These are phyloP conservation scores for Pythium sp. DNA, from an alignment of 352 stramenopile species.

Conservation along the genomic window DNA sequence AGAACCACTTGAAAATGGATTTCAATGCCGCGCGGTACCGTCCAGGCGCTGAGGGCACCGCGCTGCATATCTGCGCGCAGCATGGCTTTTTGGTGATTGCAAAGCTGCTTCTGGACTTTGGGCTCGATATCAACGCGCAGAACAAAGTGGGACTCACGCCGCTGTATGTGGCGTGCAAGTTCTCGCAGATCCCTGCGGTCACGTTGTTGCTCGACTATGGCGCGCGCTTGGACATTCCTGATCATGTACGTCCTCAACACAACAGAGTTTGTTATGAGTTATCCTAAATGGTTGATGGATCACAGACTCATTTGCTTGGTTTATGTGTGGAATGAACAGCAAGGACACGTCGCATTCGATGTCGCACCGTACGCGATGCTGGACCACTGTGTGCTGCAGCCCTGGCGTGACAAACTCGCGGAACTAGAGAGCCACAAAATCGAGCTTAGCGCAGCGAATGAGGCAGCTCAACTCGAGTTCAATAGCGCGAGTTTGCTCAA, in stretches of 20 bases:
- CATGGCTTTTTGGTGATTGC: constrained; percentile 40
- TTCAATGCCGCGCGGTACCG: constrained; percentile 39
- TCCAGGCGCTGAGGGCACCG: constrained; percentile 38
- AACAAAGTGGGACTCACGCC: constrained; percentile 63
- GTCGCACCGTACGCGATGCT: constrained; percentile 42
- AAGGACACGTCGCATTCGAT: constrained; percentile 47
- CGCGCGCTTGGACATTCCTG: constrained; percentile 44
- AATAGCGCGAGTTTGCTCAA: constrained; percentile 18
- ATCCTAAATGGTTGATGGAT: not conserved
- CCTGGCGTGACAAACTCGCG: constrained; percentile 22
- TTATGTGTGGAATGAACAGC: constrained; percentile 15
- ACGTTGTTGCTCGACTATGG: constrained; percentile 34
- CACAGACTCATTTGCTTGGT: not conserved
- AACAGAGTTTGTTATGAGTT: constrained; percentile 2
- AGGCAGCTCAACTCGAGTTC: constrained; percentile 16
- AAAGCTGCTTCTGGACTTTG: constrained; percentile 39
- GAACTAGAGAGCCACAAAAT: constrained; percentile 19
- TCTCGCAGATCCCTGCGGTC: constrained; percentile 31
- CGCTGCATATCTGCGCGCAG: constrained; percentile 55
- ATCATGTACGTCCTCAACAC: constrained; percentile 29
- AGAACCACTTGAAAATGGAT: constrained; percentile 36
- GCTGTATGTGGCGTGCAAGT: constrained; percentile 59
- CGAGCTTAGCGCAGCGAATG: constrained; percentile 20
- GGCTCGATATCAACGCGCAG: constrained; percentile 30
- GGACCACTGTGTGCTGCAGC: constrained; percentile 36